These are phyloP conservation scores for Castanea crenata DNA, from an alignment of 306 rosid genomes.

Conservation along the genomic window DNA sequence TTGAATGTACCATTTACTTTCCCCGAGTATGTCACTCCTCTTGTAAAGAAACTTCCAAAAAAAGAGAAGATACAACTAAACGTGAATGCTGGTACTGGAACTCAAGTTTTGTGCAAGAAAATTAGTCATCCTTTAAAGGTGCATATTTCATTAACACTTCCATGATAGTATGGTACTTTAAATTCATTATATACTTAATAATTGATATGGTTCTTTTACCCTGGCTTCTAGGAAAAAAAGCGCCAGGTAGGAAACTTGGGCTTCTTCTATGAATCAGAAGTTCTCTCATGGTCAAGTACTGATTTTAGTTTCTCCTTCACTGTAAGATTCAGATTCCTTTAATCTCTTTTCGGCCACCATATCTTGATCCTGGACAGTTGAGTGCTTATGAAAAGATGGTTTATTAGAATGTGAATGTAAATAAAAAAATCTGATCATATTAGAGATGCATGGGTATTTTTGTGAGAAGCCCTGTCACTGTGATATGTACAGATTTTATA, in stretches of 20 bases:
- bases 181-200: conserved; percentile 1
- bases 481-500: neutral
- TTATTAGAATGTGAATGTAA: neutral
- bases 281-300: conserved; percentile 63
- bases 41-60: conserved; percentile 56
- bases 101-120: conserved; percentile 61
- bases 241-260: conserved; percentile 62
- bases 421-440: neutral
- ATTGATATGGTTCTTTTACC: conserved; percentile 13
- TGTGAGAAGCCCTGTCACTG: neutral
- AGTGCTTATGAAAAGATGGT: neutral
- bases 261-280: conserved; percentile 59
- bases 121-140: conserved; percentile 87
- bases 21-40: conserved; percentile 72
- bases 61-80: conserved; percentile 70
- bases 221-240: conserved; percentile 46
- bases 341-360: neutral
- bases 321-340: conserved; percentile 40
- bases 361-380: neutral
- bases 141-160: neutral
- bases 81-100: conserved; percentile 61
- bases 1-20: conserved; percentile 73
- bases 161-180: neutral
- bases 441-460: neutral
- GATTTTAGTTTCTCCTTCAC: conserved; percentile 67